Percentiles rank a stretch among this genome's conserved stretches.
These are phyloP conservation scores for Chondrus crispus DNA, from an alignment of 23 red algal genomes.

Conservation along the genomic window DNA sequence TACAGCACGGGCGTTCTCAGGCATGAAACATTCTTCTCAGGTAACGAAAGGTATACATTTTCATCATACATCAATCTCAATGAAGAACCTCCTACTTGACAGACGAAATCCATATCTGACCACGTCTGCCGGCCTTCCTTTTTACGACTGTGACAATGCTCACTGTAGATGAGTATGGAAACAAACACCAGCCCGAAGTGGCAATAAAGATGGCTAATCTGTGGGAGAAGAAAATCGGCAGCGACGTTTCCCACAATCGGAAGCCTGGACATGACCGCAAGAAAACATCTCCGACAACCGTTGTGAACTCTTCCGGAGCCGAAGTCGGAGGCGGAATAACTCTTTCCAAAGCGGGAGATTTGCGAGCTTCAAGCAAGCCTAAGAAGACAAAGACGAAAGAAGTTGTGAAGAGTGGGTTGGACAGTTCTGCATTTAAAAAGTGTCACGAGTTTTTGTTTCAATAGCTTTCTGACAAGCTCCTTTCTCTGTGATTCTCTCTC, in stretches of 20 bases:
- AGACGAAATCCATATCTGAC: too few species aligned
- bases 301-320: slow-evolving; percentile 29
- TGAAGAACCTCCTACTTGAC: too few species aligned
- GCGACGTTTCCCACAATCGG: not conserved
- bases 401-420: slow-evolving; percentile 40
- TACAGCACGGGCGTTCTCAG: too few species aligned
- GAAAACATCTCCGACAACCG: not conserved
- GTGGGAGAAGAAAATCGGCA: slow-evolving; percentile 32
- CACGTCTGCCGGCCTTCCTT: too few species aligned
- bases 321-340: not conserved
- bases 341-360: not conserved
- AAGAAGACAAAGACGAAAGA: slow-evolving; percentile 23
- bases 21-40: too few species aligned
- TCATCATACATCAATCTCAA: too few species aligned
- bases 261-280: not conserved
- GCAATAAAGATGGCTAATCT: slow-evolving; percentile 40
- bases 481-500: too few species aligned
- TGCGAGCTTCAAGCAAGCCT: not conserved
- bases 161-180: slow-evolving; percentile 13
- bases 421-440: too few species aligned
- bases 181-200: slow-evolving; percentile 18
- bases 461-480: too few species aligned
- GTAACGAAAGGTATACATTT: too few species aligned
- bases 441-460: too few species aligned
- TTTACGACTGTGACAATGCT: too few species aligned